A percentile compares a stretch with the other conserved stretches of the same genome.
These are phyloP conservation scores for Metschnikowia drakensbergensis DNA, from an alignment of 805 yeast species.

Conservation along the genomic window DNA sequence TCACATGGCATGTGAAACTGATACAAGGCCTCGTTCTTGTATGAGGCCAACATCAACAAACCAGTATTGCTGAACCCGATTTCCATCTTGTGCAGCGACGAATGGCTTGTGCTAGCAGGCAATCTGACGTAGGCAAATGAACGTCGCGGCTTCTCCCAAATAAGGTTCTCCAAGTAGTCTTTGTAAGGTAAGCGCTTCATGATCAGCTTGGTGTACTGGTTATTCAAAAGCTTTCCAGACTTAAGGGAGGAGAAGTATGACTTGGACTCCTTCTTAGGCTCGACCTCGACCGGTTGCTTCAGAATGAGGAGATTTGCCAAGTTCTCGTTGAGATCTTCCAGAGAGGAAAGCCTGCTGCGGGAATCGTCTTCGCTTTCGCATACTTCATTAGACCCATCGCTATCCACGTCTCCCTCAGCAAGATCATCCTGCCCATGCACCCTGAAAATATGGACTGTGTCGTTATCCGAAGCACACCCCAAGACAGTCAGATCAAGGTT, in stretches of 20 bases:
- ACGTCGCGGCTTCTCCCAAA: constrained; percentile 41
- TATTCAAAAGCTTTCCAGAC: constrained; percentile 30
- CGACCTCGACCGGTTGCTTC: constrained; percentile 15
- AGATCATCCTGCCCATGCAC: constrained; percentile 12
- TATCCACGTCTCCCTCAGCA: neutral
- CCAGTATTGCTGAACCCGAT: constrained; percentile 35
- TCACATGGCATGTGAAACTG: constrained; percentile 34
- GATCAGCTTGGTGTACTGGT: constrained; percentile 35
- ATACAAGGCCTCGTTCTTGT: constrained; percentile 36
- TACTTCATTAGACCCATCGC: constrained; percentile 12
- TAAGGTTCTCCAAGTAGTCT: constrained; percentile 37
- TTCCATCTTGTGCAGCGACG: constrained; percentile 24
- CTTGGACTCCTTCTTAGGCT: constrained; percentile 11
- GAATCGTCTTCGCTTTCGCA: constrained; percentile 19
- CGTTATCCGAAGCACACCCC: constrained; percentile 40
- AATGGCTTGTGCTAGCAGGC: constrained; percentile 20
- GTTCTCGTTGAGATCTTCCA: constrained; percentile 42
- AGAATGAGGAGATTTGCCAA: constrained; percentile 34
- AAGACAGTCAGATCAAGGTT: constrained; percentile 30
- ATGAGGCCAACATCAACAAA: constrained; percentile 35
- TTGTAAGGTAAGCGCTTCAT: constrained; percentile 39
- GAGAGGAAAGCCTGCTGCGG: constrained; percentile 23
- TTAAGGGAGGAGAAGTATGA: constrained; percentile 21
- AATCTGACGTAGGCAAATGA: constrained; percentile 41
- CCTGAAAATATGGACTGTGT: constrained; percentile 40